phyloP scores from a whole-genome alignment of 2,329 filamentous ascomycete species.

The Knoxdaviesia proteae region DNA sequence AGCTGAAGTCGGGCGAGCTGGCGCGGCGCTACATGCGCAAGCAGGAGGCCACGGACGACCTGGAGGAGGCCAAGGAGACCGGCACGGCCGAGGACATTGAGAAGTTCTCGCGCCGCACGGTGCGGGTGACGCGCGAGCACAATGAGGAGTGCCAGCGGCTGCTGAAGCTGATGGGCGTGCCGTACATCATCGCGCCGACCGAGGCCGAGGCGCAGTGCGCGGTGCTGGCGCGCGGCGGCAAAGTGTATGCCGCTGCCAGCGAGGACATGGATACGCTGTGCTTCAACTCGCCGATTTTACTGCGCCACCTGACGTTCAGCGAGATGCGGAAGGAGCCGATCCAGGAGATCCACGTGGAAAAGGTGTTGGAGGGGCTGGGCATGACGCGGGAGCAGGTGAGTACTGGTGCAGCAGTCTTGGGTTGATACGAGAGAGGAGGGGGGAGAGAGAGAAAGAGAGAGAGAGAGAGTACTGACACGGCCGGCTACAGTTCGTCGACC shows the following conservation, averaged over 20 bases:
- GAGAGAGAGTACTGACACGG: too few relatives aligned
- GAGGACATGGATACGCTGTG: conserved; percentile 99
- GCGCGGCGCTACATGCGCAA: conserved; percentile 94
- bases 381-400: conserved; percentile 74
- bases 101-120: conserved; percentile 85
- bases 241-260: conserved; percentile 89
- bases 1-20: conserved; percentile 91
- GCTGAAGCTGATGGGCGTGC: conserved; percentile 87
- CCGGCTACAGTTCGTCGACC: conserved; percentile 62
- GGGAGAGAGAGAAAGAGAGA: too few relatives aligned
- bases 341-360: conserved; percentile 77
- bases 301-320: conserved; percentile 87
- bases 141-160: conserved; percentile 85
- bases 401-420: neutral
- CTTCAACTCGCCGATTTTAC: conserved; percentile 76
- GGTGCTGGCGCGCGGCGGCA: conserved; percentile 67
- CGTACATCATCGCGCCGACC: conserved; percentile 84
- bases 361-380: conserved; percentile 63
- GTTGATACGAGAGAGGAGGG: too few relatives aligned
- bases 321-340: conserved; percentile 97
- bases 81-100: conserved; percentile 94
- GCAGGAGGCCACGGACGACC: conserved; percentile 69
- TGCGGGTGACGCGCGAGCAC: conserved; percentile 88
- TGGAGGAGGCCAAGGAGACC: conserved; percentile 92
- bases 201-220: conserved; percentile 97